Evolutionary conservation across 108 stramenopile genomes (phyloP).

Genomic region (Fragilaria radians): DNA sequence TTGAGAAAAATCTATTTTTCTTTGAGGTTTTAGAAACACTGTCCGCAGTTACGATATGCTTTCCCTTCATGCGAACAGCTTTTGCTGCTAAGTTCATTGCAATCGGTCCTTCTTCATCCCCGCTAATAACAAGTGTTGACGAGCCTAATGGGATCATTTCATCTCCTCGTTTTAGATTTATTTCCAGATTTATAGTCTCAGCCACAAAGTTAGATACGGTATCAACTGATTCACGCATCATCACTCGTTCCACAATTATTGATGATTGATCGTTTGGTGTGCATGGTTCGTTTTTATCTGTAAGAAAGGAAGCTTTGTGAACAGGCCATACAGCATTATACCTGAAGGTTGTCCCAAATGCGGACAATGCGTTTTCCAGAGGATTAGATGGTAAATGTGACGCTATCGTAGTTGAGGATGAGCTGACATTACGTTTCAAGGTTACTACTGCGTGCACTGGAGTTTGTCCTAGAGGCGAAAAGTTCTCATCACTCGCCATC

Average conservation of each 20-base stretch:
- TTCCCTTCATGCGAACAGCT: not conserved
- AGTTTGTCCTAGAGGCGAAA: not conserved
- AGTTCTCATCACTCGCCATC: slow-evolving; percentile 1
- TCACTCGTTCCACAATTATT: slow-evolving; percentile 10
- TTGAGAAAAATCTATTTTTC: slow-evolving; percentile 2
- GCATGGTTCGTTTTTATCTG: slow-evolving; percentile 5
- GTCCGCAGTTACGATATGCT: not conserved
- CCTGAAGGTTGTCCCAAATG: slow-evolving; percentile 2
- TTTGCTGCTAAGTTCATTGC: slow-evolving; percentile 2
- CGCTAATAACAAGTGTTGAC: slow-evolving; percentile 33
- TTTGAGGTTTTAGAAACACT: not conserved
- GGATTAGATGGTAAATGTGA: slow-evolving; percentile 36
- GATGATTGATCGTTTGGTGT: slow-evolving; percentile 18
- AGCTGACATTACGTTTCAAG: slow-evolving; percentile 18
- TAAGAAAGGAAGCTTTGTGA: slow-evolving; percentile 11
- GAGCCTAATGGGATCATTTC: slow-evolving; percentile 45
- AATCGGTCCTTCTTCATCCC: slow-evolving; percentile 36
- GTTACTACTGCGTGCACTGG: slow-evolving; percentile 26
- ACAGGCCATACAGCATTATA: slow-evolving; percentile 32
- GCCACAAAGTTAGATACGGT: slow-evolving; percentile 22
- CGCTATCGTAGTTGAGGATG: slow-evolving; percentile 16
- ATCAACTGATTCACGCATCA: slow-evolving; percentile 4
- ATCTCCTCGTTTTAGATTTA: slow-evolving; percentile 28
- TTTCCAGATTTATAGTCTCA: slow-evolving; percentile 27
- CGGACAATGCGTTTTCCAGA: slow-evolving; percentile 4